A percentile compares a stretch with the other conserved stretches of the same genome.
These are phyloP conservation scores for Coniochaeta hoffmannii DNA, from an alignment of 2,329 filamentous ascomycete species.

Conservation along the genomic window DNA sequence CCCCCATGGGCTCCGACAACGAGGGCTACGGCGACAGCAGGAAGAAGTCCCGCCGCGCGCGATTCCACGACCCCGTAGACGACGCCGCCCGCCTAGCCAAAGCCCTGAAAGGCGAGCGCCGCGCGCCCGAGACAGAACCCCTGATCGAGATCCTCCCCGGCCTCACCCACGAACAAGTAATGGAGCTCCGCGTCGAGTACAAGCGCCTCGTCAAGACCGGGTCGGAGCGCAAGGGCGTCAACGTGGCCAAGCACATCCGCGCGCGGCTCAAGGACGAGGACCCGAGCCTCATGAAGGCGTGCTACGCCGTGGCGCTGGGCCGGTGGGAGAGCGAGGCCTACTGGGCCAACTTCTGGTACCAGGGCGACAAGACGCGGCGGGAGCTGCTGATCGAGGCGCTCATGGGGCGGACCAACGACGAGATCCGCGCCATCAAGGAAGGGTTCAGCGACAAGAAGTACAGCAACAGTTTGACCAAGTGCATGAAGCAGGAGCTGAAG, in stretches of 20 bases:
- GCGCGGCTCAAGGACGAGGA: slow-evolving; percentile 65
- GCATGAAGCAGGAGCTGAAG: slow-evolving; percentile 88
- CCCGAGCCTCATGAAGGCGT: slow-evolving; percentile 78
- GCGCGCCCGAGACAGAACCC: slow-evolving; percentile 57
- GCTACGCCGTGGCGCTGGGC: slow-evolving; percentile 83
- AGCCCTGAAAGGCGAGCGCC: slow-evolving; percentile 60
- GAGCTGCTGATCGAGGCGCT: slow-evolving; percentile 89
- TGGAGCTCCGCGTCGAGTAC: slow-evolving; percentile 81
- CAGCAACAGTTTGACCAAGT: slow-evolving; percentile 67
- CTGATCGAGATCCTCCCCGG: slow-evolving; percentile 79
- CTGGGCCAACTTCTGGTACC: slow-evolving; percentile 98
- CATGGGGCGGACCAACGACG: slow-evolving; percentile 84
- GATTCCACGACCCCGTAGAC: slow-evolving; percentile 79
- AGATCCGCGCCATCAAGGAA: slow-evolving; percentile 79
- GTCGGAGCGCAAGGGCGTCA: slow-evolving; percentile 65
- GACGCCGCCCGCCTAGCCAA: slow-evolving; percentile 71
- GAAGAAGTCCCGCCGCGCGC: slow-evolving; percentile 48
- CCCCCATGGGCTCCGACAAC: slow-evolving; percentile 44
- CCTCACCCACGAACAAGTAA: slow-evolving; percentile 79
- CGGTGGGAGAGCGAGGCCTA: slow-evolving; percentile 90
- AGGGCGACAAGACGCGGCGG: slow-evolving; percentile 72
- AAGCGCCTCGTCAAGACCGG: slow-evolving; percentile 82
- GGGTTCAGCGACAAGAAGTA: slow-evolving; percentile 91
- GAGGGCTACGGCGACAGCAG: slow-evolving; percentile 32
- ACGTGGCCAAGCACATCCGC: slow-evolving; percentile 80